A percentile compares a stretch with the other conserved stretches of the same genome.
phyloP scores from a whole-genome alignment of 2,329 filamentous ascomycete species.

The Aspergillus ruber region DNA sequence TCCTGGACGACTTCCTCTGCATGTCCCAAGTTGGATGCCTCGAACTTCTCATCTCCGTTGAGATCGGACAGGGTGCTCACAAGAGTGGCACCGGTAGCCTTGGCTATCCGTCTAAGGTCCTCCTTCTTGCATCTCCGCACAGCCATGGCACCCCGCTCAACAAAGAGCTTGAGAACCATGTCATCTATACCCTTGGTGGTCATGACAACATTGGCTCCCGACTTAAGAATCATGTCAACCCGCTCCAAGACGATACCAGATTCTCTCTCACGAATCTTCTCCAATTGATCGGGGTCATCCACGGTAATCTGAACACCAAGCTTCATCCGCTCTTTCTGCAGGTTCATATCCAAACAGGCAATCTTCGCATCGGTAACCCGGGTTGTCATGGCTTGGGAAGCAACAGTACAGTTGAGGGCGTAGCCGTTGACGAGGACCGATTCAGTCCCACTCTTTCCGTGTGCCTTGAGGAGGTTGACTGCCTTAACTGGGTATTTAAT shows the following conservation, averaged over 20 bases:
- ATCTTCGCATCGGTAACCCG: constrained; percentile 91
- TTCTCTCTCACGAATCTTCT: constrained; percentile 92
- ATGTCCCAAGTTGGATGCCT: constrained; percentile 77
- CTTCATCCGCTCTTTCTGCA: constrained; percentile 99
- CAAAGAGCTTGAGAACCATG: constrained; percentile 84
- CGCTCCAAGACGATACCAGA: constrained; percentile 88
- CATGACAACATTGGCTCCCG: constrained; percentile 89
- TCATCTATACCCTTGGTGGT: constrained; percentile 99
- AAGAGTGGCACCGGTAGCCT: constrained; percentile 87
- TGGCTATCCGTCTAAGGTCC: constrained; percentile 89
- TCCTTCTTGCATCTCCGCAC: constrained; percentile 98
- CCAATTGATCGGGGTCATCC: constrained; percentile 92
- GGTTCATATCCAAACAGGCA: constrained; percentile 92
- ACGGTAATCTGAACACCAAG: constrained; percentile 96
- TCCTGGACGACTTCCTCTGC: constrained; percentile 98
- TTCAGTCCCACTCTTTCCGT: constrained; percentile 86
- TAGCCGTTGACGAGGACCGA: constrained; percentile 92
- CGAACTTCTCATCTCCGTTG: constrained; percentile 96
- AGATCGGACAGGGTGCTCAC: constrained; percentile 91
- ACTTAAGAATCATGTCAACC: constrained; percentile 95
- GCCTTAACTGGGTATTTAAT: constrained; percentile 97
- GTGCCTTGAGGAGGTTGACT: constrained; percentile 96
- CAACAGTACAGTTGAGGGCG: constrained; percentile 96
- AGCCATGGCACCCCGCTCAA: constrained; percentile 92
- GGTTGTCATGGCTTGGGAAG: constrained; percentile 96